Conservation (phyloP, 352 stramenopile species). For the Saprolegnia parasitica region DNA sequence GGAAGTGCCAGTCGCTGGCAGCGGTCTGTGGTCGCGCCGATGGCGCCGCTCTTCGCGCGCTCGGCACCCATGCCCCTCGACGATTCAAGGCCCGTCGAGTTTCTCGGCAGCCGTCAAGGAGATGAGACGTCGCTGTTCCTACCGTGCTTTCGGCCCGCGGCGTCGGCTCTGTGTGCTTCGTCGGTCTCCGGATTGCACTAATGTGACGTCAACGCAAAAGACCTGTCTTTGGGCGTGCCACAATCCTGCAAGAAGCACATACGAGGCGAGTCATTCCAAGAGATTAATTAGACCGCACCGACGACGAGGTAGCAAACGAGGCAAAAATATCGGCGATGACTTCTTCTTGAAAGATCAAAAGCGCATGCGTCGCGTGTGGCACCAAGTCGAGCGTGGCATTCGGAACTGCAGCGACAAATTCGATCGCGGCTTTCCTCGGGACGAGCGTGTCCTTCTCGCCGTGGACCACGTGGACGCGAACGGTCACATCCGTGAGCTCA, state of each 20-base stretch:
- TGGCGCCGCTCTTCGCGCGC: no score
- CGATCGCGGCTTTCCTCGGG: conserved; percentile 17
- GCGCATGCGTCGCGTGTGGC: conserved; percentile 1
- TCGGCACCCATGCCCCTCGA: no score
- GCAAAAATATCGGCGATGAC: conserved; percentile 27
- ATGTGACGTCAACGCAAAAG: no score
- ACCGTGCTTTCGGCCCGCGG: no score
- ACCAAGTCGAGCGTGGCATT: conserved; percentile 13
- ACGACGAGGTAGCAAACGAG: background rate
- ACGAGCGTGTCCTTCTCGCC: conserved; percentile 19
- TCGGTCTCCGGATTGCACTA: no score
- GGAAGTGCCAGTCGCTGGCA: no score
- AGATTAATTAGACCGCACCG: background rate
- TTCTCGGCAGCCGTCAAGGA: no score
- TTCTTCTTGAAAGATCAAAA: conserved; percentile 23
- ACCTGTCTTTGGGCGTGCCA: no score
- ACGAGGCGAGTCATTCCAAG: background rate
- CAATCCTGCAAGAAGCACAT: background rate
- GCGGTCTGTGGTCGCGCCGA: no score
- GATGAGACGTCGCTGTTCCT: no score
- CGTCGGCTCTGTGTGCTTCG: no score
- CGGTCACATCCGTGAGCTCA: background rate
- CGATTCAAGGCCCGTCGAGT: no score
- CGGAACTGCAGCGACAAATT: conserved; percentile 16
- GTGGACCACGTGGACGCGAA: conserved; percentile 17